phyloP scores from a whole-genome alignment of 805 yeast species.

The Lachancea lanzarotensis region DNA sequence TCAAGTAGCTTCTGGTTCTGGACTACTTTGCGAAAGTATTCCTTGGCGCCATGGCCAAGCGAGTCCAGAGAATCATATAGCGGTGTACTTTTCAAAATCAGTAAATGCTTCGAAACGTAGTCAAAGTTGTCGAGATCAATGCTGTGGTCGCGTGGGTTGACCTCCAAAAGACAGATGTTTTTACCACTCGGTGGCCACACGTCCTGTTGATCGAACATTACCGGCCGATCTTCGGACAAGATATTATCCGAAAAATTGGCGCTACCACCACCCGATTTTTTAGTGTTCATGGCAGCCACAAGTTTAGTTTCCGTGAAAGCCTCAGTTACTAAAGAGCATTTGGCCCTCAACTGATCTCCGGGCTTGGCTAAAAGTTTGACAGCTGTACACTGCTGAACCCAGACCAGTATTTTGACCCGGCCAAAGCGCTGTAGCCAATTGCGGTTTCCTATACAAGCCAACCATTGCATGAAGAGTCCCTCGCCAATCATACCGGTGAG shows the following conservation, averaged over 20 bases:
- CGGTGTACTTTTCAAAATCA: conserved; percentile 42
- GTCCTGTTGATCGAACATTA: conserved; percentile 29
- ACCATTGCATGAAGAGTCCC: conserved; percentile 67
- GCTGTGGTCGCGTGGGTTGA: conserved; percentile 41
- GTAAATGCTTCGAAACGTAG: conserved; percentile 55
- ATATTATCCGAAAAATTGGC: conserved; percentile 14
- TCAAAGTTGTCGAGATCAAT: conserved; percentile 56
- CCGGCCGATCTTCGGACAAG: conserved; percentile 26
- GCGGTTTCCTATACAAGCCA: conserved; percentile 56
- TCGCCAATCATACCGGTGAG: conserved; percentile 51
- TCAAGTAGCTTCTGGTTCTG: conserved; percentile 35
- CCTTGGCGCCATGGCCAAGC: conserved; percentile 78
- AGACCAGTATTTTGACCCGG: conserved; percentile 64
- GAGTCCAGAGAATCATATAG: conserved; percentile 42
- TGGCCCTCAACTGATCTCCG: conserved; percentile 46
- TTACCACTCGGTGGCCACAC: conserved; percentile 28
- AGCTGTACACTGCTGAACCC: conserved; percentile 58
- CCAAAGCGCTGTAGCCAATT: conserved; percentile 76
- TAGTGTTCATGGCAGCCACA: conserved; percentile 40
- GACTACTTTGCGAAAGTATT: conserved; percentile 36
- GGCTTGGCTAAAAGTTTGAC: conserved; percentile 54
- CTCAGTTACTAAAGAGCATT: conserved; percentile 60
- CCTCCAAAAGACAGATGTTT: conserved; percentile 52
- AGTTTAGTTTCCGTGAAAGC: conserved; percentile 53
- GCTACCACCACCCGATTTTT: conserved; percentile 10